Evolutionary conservation across 495 filamentous ascomycete genomes (phyloP), one percentile per base, ranked within the genome.

Genomic region (Tetracladium setigerum): DNA sequence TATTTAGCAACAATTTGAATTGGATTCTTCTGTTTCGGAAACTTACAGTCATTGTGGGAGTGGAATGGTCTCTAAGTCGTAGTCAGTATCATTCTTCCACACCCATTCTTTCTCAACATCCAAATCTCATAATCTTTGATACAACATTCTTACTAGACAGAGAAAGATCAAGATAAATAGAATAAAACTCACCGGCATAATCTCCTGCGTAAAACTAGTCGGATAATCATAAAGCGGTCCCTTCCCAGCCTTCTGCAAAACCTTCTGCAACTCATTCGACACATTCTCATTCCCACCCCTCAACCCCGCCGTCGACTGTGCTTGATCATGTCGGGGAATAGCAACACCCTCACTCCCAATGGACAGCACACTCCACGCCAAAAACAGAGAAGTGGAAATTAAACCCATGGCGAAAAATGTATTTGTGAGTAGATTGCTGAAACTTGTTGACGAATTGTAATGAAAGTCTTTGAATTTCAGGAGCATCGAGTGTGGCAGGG

Each of bases 41-140:
- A 49, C 32, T 43, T 49, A 53, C 92, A 94, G 67, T 95, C 89
- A 57, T 95, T 95, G 64, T 95, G 89, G 0, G 86, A 91, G 63
- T 86, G 77, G 18, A 58, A 54, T 4, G 46, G 46, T 46, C 54
- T 58, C 54, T 57, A 49, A 5, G 33, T 36, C 5, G 5, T 36
- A 31, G 13, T 18, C n/a, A 16, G 8, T 6, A 5, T 22, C 30
- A 30, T 37, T 19, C n/a, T 30, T 4, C 7, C 17, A 13, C 32
- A 45, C 2, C 7, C 17, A n/a, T 11, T n/a, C 19, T 19, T 6
- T 44, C 17, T 31, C 15, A 24, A 31, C 7, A 0, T n/a, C 12
- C 15, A 38, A 10, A 17, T 19, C 6, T 27, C 22, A 27, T 27
- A 7, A 27, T 27, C 22, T 7, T 27, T 27, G 22, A 27, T 27